These are phyloP conservation scores for Chalaropsis ovoidea DNA, from an alignment of 2,329 filamentous ascomycete species.

Conservation along the genomic window DNA sequence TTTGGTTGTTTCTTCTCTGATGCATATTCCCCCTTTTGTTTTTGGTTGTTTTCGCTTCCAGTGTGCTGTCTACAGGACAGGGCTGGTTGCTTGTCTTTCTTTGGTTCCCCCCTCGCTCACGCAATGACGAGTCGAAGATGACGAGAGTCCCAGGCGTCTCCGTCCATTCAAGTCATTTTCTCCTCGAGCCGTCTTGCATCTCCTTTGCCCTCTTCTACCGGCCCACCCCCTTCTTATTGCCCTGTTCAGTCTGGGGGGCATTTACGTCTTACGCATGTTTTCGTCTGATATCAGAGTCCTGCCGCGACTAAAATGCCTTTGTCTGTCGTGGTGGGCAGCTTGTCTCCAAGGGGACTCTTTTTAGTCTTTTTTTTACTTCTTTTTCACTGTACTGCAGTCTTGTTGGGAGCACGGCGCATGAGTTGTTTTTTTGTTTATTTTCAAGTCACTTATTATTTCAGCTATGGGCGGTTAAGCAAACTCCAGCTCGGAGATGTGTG, in stretches of 20 bases:
- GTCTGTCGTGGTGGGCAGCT: background rate
- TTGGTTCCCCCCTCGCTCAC: background rate
- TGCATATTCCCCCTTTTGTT: slow-evolving; percentile 18
- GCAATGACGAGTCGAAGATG: background rate
- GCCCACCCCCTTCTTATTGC: slow-evolving; percentile 23
- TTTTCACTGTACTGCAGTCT: slow-evolving; percentile 16
- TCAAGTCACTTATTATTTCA: slow-evolving; percentile 6
- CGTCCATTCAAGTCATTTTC: slow-evolving; percentile 24
- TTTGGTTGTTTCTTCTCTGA: slow-evolving; percentile 22
- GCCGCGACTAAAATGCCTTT: background rate
- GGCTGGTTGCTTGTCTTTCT: slow-evolving; percentile 2
- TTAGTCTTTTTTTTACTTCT: slow-evolving; percentile 13
- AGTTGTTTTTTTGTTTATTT: slow-evolving; percentile 18
- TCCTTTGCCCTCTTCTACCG: slow-evolving; percentile 25
- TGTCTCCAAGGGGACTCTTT: background rate
- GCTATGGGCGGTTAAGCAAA: background rate
- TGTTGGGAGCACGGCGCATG: slow-evolving; percentile 19
- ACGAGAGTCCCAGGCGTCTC: background rate
- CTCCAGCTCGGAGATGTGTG: background rate
- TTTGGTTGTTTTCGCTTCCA: slow-evolving; percentile 9
- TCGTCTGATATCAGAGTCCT: slow-evolving; percentile 7
- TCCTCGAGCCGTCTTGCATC: slow-evolving; percentile 27
- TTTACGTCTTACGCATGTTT: slow-evolving; percentile 3
- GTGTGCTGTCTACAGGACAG: background rate
- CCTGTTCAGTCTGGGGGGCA: slow-evolving; percentile 2